Conservation (phyloP, 805 yeast genomes). For the Saturnispora sanitii region DNA sequence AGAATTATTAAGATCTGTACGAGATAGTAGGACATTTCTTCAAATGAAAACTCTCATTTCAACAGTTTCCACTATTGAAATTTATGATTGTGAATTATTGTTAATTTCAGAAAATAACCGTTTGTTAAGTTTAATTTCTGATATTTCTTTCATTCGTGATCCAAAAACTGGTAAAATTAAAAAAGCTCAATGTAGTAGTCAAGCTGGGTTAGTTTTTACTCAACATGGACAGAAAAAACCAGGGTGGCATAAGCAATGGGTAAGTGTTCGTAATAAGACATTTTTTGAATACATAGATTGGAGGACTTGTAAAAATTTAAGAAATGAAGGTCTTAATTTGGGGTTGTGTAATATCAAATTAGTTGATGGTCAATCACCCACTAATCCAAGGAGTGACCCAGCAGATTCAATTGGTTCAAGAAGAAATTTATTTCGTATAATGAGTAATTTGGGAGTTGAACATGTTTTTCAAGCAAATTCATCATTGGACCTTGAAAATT, state of each 20-base stretch:
- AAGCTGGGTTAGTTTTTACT: constrained; percentile 44
- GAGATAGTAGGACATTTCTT: constrained; percentile 14
- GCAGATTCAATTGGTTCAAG: constrained; percentile 31
- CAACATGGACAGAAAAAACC: constrained; percentile 51
- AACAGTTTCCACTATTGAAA: constrained; percentile 28
- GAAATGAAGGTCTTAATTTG: constrained; percentile 60
- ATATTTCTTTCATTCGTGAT: background rate
- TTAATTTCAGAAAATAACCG: constrained; percentile 5
- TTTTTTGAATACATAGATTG: constrained; percentile 69
- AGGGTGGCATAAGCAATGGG: constrained; percentile 90
- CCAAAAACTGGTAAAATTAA: constrained; percentile 3
- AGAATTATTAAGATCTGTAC: constrained; percentile 14
- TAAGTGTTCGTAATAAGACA: constrained; percentile 58
- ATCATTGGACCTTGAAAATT: constrained; percentile 54
- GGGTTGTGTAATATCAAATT: constrained; percentile 57
- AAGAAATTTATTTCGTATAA: constrained; percentile 60
- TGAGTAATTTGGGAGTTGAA: constrained; percentile 55
- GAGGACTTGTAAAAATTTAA: constrained; percentile 55
- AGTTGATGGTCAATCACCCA: constrained; percentile 12
- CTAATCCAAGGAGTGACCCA: constrained; percentile 34
- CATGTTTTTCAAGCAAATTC: constrained; percentile 68
- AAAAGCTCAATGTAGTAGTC: constrained; percentile 9
- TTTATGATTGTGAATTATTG: constrained; percentile 21
- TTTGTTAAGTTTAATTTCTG: constrained; percentile 1
- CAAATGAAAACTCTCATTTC: constrained; percentile 12